phyloP scores from a whole-genome alignment of 805 yeast species.

The Metschnikowia proteae region DNA sequence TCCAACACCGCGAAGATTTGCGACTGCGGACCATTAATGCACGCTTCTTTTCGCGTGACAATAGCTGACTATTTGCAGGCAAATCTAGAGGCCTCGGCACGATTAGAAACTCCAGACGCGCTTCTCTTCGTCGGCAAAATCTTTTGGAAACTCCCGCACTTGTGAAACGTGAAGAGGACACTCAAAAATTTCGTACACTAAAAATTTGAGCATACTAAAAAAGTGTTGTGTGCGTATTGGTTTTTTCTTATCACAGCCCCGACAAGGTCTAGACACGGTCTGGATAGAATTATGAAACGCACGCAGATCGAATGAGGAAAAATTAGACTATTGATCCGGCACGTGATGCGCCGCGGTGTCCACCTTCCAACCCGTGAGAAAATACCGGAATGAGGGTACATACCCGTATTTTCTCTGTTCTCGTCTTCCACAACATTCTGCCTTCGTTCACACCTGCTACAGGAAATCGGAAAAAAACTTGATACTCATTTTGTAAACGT shows the following conservation, averaged over 20 bases:
- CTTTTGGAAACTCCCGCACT: neutral
- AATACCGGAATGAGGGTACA: slow-evolving; percentile 13
- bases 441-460: neutral
- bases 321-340: slow-evolving; percentile 6
- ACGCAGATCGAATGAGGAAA: slow-evolving; percentile 1
- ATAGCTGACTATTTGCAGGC: neutral
- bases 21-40: neutral
- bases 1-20: neutral
- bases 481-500: neutral
- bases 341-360: slow-evolving; percentile 13
- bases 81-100: neutral
- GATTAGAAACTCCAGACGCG: slow-evolving; percentile 1
- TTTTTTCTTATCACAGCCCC: neutral
- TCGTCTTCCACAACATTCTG: neutral
- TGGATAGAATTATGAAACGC: slow-evolving; percentile 3
- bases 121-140: neutral
- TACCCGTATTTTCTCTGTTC: slow-evolving; percentile 10
- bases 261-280: neutral
- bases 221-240: too few species aligned
- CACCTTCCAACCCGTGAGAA: slow-evolving; percentile 11
- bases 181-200: too few species aligned
- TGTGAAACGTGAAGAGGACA: too few species aligned
- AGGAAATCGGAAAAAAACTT: neutral
- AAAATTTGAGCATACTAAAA: too few species aligned
- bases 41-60: neutral